Evolutionary conservation across 2,329 filamentous ascomycete species (phyloP).

Genomic region (Dichotomopilus funicola): DNA sequence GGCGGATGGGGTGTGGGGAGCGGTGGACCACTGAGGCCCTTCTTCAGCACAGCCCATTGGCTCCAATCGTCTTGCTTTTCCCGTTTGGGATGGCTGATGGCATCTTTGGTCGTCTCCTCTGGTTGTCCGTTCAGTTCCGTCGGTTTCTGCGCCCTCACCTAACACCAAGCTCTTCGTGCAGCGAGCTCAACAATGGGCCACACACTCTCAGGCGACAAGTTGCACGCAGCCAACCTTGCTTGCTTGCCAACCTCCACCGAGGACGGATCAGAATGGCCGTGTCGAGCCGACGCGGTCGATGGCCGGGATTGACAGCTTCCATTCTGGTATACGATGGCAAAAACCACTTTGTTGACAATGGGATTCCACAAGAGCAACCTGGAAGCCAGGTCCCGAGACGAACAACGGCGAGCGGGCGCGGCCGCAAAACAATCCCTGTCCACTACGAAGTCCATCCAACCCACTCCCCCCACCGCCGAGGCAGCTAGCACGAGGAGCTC

Average conservation of each 20-base stretch:
- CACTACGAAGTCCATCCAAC: not conserved
- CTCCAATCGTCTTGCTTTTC: conserved; percentile 8
- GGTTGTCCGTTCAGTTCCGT: conserved; percentile 23
- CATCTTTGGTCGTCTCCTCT: conserved; percentile 10
- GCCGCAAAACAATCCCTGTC: not conserved
- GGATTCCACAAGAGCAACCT: not conserved
- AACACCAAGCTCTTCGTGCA: not conserved
- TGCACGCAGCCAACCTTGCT: too few relatives aligned
- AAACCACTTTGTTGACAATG: too few relatives aligned
- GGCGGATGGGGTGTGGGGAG: conserved; percentile 12
- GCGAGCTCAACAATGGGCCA: too few relatives aligned
- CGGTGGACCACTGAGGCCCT: conserved; percentile 6
- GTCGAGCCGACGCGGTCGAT: too few relatives aligned
- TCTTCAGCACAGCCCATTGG: conserved; percentile 14
- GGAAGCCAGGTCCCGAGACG: not conserved
- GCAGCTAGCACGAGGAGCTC: conserved; percentile 9
- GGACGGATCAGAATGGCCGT: too few relatives aligned
- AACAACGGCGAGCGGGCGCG: not conserved
- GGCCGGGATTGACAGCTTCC: too few relatives aligned
- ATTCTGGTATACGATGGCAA: too few relatives aligned
- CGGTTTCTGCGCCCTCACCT: conserved; percentile 23
- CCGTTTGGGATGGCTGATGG: conserved; percentile 20
- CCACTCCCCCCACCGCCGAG: not conserved
- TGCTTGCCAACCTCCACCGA: too few relatives aligned
- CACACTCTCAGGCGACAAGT: too few relatives aligned